Conservation (phyloP, 805 yeast genomes). For the Ogataea henricii region DNA sequence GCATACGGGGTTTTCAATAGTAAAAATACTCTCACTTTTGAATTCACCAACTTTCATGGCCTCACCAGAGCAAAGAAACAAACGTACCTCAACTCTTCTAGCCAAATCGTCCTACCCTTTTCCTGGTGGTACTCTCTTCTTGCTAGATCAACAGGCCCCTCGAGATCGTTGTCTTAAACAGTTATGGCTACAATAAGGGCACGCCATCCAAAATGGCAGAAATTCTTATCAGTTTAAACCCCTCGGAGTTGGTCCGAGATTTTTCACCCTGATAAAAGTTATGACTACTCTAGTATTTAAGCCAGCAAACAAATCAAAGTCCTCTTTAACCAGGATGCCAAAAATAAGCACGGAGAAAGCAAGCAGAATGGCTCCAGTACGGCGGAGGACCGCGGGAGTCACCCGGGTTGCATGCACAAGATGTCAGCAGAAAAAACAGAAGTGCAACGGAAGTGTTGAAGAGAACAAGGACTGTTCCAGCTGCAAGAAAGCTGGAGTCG, state of each 20-base stretch:
- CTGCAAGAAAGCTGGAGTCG: slow-evolving; percentile 11
- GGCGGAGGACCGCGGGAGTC: not conserved
- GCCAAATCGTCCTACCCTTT: too few relatives aligned
- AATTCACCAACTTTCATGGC: too few relatives aligned
- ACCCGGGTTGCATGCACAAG: slow-evolving; percentile 13
- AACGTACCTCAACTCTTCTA: too few relatives aligned
- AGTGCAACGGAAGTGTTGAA: slow-evolving; percentile 13
- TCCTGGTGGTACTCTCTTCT: too few relatives aligned
- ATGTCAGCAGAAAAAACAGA: slow-evolving; percentile 17
- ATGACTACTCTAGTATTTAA: too few relatives aligned
- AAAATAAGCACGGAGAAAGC: not conserved
- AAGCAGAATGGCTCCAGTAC: not conserved
- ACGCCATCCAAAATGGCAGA: not conserved
- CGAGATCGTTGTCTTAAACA: too few relatives aligned
- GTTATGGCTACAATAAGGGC: not conserved
- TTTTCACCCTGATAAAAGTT: too few relatives aligned
- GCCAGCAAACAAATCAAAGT: too few relatives aligned
- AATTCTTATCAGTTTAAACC: slow-evolving; percentile 1
- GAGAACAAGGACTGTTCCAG: slow-evolving; percentile 6
- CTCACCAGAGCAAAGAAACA: too few relatives aligned
- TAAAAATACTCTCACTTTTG: too few relatives aligned
- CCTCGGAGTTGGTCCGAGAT: slow-evolving; percentile 3
- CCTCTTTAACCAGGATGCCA: not conserved
- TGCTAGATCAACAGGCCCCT: too few relatives aligned
- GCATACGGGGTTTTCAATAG: too few relatives aligned